These are phyloP conservation scores for Elaeis oleifera DNA, from an alignment of 202 grass and related monocot species.

Conservation along the genomic window DNA sequence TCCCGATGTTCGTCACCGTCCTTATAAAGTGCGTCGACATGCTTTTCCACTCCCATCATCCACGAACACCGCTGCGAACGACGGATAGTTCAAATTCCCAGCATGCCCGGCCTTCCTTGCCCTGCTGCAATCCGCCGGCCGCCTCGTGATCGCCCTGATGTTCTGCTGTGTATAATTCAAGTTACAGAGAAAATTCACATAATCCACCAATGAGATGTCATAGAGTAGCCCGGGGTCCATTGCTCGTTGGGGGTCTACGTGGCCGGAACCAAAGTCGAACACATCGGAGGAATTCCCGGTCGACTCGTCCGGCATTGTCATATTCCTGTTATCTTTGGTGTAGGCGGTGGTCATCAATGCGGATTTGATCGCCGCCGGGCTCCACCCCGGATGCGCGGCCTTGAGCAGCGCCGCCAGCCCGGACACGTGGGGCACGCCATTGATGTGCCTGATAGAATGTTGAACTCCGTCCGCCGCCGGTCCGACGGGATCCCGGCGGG, in stretches of 20 bases:
- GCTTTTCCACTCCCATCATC: too few species aligned
- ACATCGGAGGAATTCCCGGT: not conserved
- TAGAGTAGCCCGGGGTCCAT: too few species aligned
- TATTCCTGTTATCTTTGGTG: not conserved
- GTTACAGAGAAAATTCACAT: too few species aligned
- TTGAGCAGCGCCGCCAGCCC: too few species aligned
- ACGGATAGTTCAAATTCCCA: not conserved
- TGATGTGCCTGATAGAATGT: not conserved
- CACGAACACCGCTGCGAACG: not conserved
- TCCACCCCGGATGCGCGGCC: too few species aligned
- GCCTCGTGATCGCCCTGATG: slow-evolving; percentile 1
- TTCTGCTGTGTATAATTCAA: not conserved
- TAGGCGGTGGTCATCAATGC: not conserved
- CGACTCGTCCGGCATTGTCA: not conserved
- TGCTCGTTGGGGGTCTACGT: too few species aligned
- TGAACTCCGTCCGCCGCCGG: not conserved
- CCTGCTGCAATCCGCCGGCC: not conserved
- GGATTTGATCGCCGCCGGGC: too few species aligned
- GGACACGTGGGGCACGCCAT: too few species aligned
- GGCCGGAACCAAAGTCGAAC: too few species aligned
- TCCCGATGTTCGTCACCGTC: not conserved
- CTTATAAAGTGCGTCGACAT: too few species aligned
- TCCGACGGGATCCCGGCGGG: not conserved
- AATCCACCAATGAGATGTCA: too few species aligned
- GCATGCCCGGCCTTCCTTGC: not conserved